These are phyloP conservation scores for Ilyonectria sp. DNA, from an alignment of 2,329 filamentous ascomycete species.

Conservation along the genomic window DNA sequence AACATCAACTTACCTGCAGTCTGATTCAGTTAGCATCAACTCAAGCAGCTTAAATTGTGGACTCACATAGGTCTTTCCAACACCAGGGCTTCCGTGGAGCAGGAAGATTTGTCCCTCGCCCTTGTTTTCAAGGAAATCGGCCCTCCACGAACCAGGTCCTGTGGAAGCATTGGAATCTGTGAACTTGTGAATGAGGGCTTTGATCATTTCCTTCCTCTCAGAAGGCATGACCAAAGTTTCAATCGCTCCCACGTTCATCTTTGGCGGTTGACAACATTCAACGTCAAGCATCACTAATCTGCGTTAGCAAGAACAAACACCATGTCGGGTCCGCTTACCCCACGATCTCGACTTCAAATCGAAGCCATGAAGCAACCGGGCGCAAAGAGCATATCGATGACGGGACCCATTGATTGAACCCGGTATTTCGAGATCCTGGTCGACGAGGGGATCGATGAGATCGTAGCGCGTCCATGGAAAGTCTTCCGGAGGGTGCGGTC, in stretches of 20 bases:
- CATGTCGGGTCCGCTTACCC: neutral
- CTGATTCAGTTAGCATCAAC: neutral
- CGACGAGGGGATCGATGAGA: neutral
- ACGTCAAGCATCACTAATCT: neutral
- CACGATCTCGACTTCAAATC: slow-evolving; percentile 3
- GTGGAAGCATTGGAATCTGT: neutral
- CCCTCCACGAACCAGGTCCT: neutral
- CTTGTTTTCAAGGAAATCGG: slow-evolving; percentile 6
- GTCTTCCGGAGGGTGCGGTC: neutral
- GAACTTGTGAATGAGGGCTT: slow-evolving; percentile 7
- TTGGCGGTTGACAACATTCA: neutral
- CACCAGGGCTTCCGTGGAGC: slow-evolving; percentile 7
- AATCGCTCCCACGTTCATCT: neutral
- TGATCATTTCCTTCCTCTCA: slow-evolving; percentile 1
- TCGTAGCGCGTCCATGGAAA: slow-evolving; percentile 1
- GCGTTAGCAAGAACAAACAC: neutral
- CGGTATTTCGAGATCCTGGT: neutral
- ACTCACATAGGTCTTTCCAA: slow-evolving; percentile 6
- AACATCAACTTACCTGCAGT: neutral
- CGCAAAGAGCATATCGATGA: slow-evolving; percentile 2
- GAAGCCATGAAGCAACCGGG: neutral
- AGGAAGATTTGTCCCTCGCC: slow-evolving; percentile 6
- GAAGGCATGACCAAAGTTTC: slow-evolving; percentile 4
- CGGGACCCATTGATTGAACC: neutral
- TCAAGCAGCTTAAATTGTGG: neutral